Conservation (phyloP, 148 eudicot species). For the Rhododendron griersonianum region DNA sequence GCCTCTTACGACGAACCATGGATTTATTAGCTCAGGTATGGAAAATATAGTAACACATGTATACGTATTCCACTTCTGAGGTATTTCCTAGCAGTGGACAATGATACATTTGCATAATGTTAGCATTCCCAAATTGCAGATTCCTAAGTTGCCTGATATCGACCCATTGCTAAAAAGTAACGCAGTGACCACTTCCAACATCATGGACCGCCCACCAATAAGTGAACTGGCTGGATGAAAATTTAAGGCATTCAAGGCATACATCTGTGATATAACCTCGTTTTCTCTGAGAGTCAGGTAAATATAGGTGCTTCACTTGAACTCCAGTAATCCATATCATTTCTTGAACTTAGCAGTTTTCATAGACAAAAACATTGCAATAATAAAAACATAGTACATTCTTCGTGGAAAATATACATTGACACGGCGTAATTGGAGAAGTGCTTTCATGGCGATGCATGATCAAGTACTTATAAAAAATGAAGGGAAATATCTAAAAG, state of each 20-base stretch:
- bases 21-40: conserved; percentile 87
- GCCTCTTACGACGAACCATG: conserved; percentile 78
- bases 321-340: neutral
- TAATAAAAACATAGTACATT: neutral
- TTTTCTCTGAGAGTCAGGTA: neutral
- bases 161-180: conserved; percentile 69
- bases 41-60: neutral
- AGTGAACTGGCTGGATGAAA: conserved; percentile 85
- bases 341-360: neutral
- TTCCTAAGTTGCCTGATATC: conserved; percentile 91
- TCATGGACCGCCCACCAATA: conserved; percentile 97
- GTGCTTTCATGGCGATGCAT: neutral
- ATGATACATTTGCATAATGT: neutral
- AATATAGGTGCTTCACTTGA: neutral
- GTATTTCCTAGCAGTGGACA: neutral
- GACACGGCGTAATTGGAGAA: neutral
- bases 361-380: neutral
- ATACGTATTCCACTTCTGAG: neutral
- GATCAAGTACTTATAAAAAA: neutral
- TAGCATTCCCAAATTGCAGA: conserved; percentile 35
- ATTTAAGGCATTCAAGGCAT: neutral
- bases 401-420: neutral
- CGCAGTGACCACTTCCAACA: conserved; percentile 66
- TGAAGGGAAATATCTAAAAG: neutral
- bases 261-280: neutral